A percentile compares a stretch with the other conserved stretches of the same genome.
phyloP scores from a whole-genome alignment of 2,329 filamentous ascomycete genomes.

The Periconia sp. region DNA sequence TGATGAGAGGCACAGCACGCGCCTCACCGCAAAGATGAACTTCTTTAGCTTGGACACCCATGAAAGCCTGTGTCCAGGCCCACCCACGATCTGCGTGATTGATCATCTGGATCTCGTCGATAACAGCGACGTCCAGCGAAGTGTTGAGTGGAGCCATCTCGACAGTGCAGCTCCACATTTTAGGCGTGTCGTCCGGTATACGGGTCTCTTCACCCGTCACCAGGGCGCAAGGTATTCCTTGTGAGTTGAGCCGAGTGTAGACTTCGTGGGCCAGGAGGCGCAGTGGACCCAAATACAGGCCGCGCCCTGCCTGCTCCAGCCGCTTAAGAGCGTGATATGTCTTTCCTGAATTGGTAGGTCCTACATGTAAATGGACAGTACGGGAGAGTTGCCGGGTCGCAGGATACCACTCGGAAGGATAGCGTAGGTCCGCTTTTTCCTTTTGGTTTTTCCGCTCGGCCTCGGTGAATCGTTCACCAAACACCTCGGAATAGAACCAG shows the following conservation, averaged over 20 bases:
- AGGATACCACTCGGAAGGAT: conserved; percentile 90
- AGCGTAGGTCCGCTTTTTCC: conserved; percentile 76
- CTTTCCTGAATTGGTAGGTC: conserved; percentile 97
- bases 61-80: conserved; percentile 90
- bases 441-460: conserved; percentile 42
- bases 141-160: conserved; percentile 73
- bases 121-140: conserved; percentile 85
- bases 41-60: conserved; percentile 85
- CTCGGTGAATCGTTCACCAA: conserved; percentile 36
- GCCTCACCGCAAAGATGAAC: conserved; percentile 93
- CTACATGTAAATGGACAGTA: conserved; percentile 88
- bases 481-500: conserved; percentile 59
- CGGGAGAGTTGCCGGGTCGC: conserved; percentile 77
- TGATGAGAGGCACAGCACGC: conserved; percentile 75
- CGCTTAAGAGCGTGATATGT: conserved; percentile 91
- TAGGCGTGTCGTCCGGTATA: conserved; percentile 55
- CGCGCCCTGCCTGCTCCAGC: conserved; percentile 72
- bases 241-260: conserved; percentile 81
- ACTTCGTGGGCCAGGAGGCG: conserved; percentile 90
- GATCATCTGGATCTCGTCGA: conserved; percentile 99
- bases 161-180: conserved; percentile 84
- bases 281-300: conserved; percentile 89
- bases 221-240: conserved; percentile 75
- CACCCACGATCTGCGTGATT: conserved; percentile 76
- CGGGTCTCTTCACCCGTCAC: conserved; percentile 90